Conservation (phyloP, 208 protist species). For the Crithidia bombi region DNA sequence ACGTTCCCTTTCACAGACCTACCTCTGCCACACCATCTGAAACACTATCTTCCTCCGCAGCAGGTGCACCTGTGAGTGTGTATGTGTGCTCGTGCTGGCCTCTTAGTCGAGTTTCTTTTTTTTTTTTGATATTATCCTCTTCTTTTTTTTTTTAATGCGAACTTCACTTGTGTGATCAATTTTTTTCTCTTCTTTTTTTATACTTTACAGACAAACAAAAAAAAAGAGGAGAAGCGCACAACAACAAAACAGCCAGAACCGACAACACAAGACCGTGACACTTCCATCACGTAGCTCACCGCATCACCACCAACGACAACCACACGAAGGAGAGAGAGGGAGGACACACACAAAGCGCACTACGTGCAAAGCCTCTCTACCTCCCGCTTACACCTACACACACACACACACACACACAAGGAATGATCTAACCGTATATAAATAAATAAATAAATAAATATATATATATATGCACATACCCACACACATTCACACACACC, state of each 20-base stretch:
- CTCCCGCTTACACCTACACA: background rate
- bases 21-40: too few relatives aligned
- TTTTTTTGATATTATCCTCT: background rate
- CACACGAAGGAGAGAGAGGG: background rate
- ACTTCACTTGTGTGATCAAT: background rate
- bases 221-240: background rate
- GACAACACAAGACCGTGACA: background rate
- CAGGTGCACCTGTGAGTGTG: too few relatives aligned
- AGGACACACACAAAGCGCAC: background rate
- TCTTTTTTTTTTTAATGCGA: background rate
- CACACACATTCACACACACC: background rate
- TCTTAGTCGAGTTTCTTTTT: too few relatives aligned
- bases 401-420: background rate
- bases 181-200: background rate
- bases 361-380: background rate
- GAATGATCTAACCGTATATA: background rate
- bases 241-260: background rate
- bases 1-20: too few relatives aligned
- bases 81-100: too few relatives aligned
- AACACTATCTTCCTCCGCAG: too few relatives aligned
- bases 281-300: background rate
- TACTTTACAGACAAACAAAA: slow-evolving; percentile 4
- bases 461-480: background rate
- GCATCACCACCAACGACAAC: background rate
- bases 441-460: background rate